Evolutionary conservation across 495 filamentous ascomycete species (phyloP), one percentile per base, ranked within the genome.

Genomic region (Trichoderma gamsii): DNA sequence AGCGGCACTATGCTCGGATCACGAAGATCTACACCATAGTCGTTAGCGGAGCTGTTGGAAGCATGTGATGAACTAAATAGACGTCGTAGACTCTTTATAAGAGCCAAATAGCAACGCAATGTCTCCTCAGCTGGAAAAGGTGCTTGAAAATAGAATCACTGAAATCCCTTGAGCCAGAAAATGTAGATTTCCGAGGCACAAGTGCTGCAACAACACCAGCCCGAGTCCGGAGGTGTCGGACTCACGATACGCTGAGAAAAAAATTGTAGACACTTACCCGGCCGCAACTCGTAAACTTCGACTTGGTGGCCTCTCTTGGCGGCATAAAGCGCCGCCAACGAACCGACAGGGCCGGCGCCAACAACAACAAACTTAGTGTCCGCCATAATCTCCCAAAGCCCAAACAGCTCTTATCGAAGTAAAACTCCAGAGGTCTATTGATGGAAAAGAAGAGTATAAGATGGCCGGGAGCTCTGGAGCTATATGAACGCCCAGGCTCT

Each of bases 321-420:
- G 65, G 95, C 93, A 79, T 98, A 99, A 13, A 99, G 80, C 21
- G 92, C 95, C 9, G 94, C 92, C 32, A 99, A 82, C 11, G 93
- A 90, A 4, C 95, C 95, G 16, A 98, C 95, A 0, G 95, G 95
- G 1, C 95, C 95, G 38, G 93, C 95, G 41, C 95, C 95, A 35
- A 97, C 86, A 35, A 98, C 84, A 9, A 97, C 82, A 52, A 90
- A 85, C 78, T 92, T 97, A 72, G 56, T 93, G 85, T 66, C 67
- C 73, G 27, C 49, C 52, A 9, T 63, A 70, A 72, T 75, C 76
- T 38, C 46, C 11, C 44, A 65, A 64, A 64, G 63, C 61, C 63
- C 23, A 68, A 43, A 2, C 44, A 25, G 4, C 15, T 13, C 35
- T 6, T 29, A 2, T 32, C 64, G 23, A 46, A 12, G 2, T 52